phyloP scores from a whole-genome alignment of 1,284 basidiomycete genomes.

The Melampsora larici-populina region DNA sequence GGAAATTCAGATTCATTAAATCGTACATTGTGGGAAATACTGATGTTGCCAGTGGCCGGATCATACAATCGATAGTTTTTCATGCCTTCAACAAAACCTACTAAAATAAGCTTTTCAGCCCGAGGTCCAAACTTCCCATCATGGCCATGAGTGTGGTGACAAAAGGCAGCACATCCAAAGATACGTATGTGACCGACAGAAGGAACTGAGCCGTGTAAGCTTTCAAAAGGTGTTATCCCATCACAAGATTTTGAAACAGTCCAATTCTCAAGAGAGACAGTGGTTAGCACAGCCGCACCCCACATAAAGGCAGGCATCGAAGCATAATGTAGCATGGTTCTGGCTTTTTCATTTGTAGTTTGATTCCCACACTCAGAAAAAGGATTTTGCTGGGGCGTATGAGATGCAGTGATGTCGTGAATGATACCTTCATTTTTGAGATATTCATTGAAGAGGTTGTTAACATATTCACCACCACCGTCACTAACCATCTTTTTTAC shows the following conservation, averaged over 20 bases:
- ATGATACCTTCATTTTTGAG: background rate
- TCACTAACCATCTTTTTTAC: too few species aligned
- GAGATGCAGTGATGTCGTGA: background rate
- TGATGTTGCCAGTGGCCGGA: background rate
- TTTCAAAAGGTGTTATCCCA: background rate
- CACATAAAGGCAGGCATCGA: too few species aligned
- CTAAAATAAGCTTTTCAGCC: too few species aligned
- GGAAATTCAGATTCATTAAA: too few species aligned
- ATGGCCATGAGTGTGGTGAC: too few species aligned
- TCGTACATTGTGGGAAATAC: background rate
- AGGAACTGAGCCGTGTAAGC: background rate
- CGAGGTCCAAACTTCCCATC: too few species aligned
- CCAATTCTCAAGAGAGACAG: background rate
- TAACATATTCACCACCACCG: too few species aligned
- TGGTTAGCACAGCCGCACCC: background rate
- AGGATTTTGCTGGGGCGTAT: constrained; percentile 14
- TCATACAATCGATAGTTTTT: background rate
- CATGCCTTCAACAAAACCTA: too few species aligned
- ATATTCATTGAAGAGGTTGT: background rate
- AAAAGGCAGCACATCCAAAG: background rate
- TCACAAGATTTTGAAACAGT: background rate
- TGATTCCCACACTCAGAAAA: too few species aligned
- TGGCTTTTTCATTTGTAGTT: constrained; percentile 5
- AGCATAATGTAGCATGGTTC: background rate
- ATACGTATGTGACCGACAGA: background rate